Base-by-base conservation (phyloP, 2,329 filamentous ascomycete genomes). In the Catunica adiposa region DNA sequence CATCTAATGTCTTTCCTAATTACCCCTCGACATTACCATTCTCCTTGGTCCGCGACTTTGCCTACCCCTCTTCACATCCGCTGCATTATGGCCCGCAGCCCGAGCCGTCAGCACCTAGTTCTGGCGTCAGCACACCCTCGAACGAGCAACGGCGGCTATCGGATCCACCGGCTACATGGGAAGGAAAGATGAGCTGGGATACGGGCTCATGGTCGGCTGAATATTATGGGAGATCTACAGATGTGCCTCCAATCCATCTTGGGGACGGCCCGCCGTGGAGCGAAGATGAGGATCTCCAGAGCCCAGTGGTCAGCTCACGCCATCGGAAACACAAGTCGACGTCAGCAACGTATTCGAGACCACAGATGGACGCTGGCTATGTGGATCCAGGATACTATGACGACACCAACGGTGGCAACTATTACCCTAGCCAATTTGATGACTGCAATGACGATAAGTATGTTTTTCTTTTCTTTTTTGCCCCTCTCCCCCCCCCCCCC, bases 81-180 rank as follows among this genome's bases (percentile, higher is more conserved):
- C 76, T 96, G 68, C 92, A 97, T 72, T 95, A 95, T 73, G 92
- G 92, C 1, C 86, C 90, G n/a, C 83, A 87, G 15, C 83, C 84
- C 38, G 84, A 89, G 62, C 74, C 80, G 25, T 82, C 80, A 53
- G 71, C 74, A 54, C 79, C 81, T n/a, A 75, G 80, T 7, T 94
- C 89, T 0, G 84, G 83, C 57, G 76, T 85, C 62, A 89, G 84
- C n/a, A 95, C 89, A 0, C 89, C 90, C 8, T 82, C 79, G 15
- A 92, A 86, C 68, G 87, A 92, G 68, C 74, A 79, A 60, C 77
- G 87, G 61, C 76, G 88, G 61, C 71, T 94, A n/a, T 94, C 88
- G 17, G 90, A 96, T 58, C 82, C 84, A n/a, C 78, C 83, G 0
- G 75, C 77, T 1, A 75, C 77, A 4, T 94, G 86, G 86, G 86